Base-by-base conservation (phyloP, 441 rosid genomes). In the Aquilaria agallochum region DNA sequence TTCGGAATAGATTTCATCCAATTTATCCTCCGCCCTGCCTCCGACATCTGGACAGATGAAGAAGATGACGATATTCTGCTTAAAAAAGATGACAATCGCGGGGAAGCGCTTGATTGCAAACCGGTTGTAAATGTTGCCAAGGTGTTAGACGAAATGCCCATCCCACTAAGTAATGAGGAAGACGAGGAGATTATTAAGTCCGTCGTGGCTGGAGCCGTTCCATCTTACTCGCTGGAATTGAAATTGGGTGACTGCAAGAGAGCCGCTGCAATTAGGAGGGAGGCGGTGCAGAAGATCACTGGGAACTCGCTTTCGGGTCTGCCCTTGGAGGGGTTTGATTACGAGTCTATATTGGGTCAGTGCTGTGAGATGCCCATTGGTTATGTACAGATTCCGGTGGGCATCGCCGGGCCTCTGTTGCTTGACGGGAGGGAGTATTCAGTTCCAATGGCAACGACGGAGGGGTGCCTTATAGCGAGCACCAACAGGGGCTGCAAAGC, bases 241-340 rank as follows among this genome's bases (percentile, higher is more conserved):
- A 65, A 52, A 14, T 69, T 70, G 31, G 74, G 70, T 31, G 74
- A 70, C 66, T 70, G 74, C 74, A 52, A 48, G 60, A 34, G 64
- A 46, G 75, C 75, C 2, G 71, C 67, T 13, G 59, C 55, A 12
- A 59, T 72, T 52, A 57, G 75, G 50, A 63, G 75, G 4, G 75
- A 72, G 64, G 71, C 71, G 13, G 50, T 72, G 51, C 67, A 66
- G 64, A 46, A 71, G 67, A 63, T n/a, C 55, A 72, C 75, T 2
- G 67, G 67, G 5, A 53, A 55, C 42, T 72, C 68, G 50, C 71
- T 72, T 0, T 20, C 36, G 10, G 72, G 71, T 27, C 67, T 67
- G 32, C 76, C 76, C 1, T 36, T 72, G 53, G 76, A 72, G 9
- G 76, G 75, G 9, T 67, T 72, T 10, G 65, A 72, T 58, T 72